Percentiles rank a stretch among this genome's conserved stretches.
phyloP scores from a whole-genome alignment of 2,329 filamentous ascomycete species.

The Alternaria arbusti region DNA sequence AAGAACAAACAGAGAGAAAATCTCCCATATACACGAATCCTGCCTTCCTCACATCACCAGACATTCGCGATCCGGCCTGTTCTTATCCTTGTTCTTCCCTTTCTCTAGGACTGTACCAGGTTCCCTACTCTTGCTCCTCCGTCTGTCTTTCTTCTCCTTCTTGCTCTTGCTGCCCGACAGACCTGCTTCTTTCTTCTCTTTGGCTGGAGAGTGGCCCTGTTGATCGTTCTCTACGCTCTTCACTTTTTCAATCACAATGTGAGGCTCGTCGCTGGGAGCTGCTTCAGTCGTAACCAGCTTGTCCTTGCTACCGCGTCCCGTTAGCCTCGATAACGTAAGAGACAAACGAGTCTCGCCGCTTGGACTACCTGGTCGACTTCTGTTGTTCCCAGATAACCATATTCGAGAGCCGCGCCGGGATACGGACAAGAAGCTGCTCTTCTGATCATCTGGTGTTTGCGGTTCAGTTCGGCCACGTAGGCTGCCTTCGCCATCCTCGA shows the following conservation, averaged over 20 bases:
- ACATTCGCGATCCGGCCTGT: constrained; percentile 53
- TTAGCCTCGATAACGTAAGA: constrained; percentile 49
- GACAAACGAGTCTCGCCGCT: constrained; percentile 51
- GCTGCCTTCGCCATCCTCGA: constrained; percentile 47
- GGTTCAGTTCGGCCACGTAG: constrained; percentile 45
- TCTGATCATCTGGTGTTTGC: constrained; percentile 55
- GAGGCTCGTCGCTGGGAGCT: constrained; percentile 29
- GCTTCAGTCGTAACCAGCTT: constrained; percentile 41
- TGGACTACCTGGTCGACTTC: constrained; percentile 52
- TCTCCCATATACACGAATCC: not conserved
- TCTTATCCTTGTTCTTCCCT: constrained; percentile 34
- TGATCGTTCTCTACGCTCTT: constrained; percentile 20
- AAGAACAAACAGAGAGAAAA: not conserved
- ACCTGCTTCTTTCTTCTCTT: constrained; percentile 32
- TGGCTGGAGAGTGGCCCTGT: constrained; percentile 18
- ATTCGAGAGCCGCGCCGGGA: constrained; percentile 43
- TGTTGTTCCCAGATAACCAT: constrained; percentile 40
- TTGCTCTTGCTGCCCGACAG: constrained; percentile 39
- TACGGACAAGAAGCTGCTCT: constrained; percentile 37
- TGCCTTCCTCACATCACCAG: constrained; percentile 49
- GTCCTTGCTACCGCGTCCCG: constrained; percentile 52
- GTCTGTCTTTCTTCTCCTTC: constrained; percentile 40
- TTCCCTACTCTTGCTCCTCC: constrained; percentile 51
- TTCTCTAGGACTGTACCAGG: constrained; percentile 41
- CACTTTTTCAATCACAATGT: constrained; percentile 35